These are phyloP conservation scores for Apiospora pterosperma DNA, from an alignment of 2,329 filamentous ascomycete species.

Conservation along the genomic window DNA sequence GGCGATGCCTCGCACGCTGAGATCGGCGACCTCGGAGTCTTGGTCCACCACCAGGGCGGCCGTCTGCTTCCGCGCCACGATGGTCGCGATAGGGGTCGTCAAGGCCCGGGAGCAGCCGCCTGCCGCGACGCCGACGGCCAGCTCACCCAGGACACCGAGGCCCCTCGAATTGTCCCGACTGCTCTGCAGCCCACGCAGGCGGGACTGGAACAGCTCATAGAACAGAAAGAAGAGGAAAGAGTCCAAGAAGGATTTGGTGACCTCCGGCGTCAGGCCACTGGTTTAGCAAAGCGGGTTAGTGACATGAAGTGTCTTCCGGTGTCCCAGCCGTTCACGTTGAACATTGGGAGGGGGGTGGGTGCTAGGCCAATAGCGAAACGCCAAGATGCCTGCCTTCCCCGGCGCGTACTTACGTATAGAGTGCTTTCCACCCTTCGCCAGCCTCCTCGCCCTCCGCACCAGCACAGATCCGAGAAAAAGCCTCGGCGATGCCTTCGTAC, in stretches of 20 bases:
- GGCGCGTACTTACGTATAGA: conserved; percentile 56
- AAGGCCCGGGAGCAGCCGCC: conserved; percentile 72
- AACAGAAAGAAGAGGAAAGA: conserved; percentile 85
- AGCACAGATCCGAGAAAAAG: conserved; percentile 64
- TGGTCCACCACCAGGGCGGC: conserved; percentile 35
- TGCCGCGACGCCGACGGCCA: conserved; percentile 69
- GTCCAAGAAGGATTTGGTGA: conserved; percentile 66
- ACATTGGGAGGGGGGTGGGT: not conserved
- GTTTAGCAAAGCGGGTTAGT: not conserved
- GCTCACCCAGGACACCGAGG: conserved; percentile 66
- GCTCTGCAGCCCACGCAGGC: conserved; percentile 13
- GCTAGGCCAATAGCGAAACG: not conserved
- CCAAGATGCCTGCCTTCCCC: not conserved
- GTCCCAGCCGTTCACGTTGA: not conserved
- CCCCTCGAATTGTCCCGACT: conserved; percentile 17
- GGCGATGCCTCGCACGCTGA: conserved; percentile 55
- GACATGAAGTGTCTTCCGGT: too few species aligned
- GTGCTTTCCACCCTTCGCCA: conserved; percentile 64
- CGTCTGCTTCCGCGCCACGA: conserved; percentile 80
- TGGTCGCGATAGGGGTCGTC: conserved; percentile 77
- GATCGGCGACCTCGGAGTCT: conserved; percentile 20
- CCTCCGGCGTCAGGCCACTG: conserved; percentile 38
- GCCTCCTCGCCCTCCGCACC: conserved; percentile 37
- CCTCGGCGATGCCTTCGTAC: conserved; percentile 67
- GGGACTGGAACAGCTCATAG: conserved; percentile 54